phyloP scores from a whole-genome alignment of 75 land plant species.

The Sequoia sempervirens region DNA sequence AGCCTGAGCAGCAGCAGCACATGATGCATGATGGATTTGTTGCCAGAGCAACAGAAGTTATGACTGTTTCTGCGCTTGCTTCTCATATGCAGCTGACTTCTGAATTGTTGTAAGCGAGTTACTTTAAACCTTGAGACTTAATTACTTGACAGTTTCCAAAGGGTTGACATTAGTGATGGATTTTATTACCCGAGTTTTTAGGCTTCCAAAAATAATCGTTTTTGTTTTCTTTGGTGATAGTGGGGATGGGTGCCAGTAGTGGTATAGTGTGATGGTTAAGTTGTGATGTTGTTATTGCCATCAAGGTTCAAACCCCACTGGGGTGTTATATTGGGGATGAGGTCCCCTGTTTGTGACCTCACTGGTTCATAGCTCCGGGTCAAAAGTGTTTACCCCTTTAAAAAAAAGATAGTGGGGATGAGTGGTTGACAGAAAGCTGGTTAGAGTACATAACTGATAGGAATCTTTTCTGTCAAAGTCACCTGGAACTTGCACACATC shows the following conservation, averaged over 20 bases:
- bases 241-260: background rate
- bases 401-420: no score
- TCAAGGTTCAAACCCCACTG: no score
- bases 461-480: background rate
- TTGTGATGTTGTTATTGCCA: no score
- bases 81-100: conserved; percentile 60
- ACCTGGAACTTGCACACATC: background rate
- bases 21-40: conserved; percentile 61
- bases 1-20: background rate
- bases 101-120: conserved; percentile 51
- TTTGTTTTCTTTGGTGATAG: background rate
- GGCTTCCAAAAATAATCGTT: background rate
- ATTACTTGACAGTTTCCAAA: background rate
- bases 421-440: no score
- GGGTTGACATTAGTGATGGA: background rate
- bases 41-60: conserved; percentile 63
- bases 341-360: no score
- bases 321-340: no score
- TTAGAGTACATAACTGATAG: background rate
- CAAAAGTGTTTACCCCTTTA: no score
- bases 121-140: background rate
- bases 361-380: no score
- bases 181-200: background rate
- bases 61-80: conserved; percentile 68
- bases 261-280: no score